Base-by-base conservation (phyloP, 2,329 filamentous ascomycete species). In the Talaromyces islandicus region DNA sequence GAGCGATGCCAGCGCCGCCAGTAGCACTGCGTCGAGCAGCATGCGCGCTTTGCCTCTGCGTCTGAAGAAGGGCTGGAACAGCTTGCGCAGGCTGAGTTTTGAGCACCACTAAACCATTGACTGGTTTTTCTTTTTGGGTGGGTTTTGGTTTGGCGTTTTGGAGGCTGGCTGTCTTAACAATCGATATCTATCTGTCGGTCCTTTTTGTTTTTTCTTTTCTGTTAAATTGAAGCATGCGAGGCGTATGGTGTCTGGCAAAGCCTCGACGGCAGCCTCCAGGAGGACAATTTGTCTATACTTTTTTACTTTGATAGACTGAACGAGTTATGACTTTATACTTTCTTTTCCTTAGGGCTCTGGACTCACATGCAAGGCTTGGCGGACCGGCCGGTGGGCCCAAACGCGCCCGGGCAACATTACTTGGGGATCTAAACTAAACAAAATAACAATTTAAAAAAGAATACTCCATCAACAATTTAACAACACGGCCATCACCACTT, bases 51-150 rank as follows among this genome's bases (percentile, higher is more conserved):
- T 56, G 19, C 30, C 56, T 7, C 29, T 38, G 3, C 32, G 56
- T 2, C 38, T 56, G 17, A 25, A 57, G 21, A 30, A 56, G 51
- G 58, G 60, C n/a, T 59, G 43, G 60, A 30, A 19, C 4, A 48
- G 51, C 52, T 12, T 62, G n/a, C 30, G 60, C 17, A 59, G 54
- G 38, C 19, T 62, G 53, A 62, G 56, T 32, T 56, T 57, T 46
- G 57, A 55, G 10, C 41, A 30, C 3, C 43, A 46, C 19, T 46
- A 46, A 21, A 41, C 17, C n/a, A n/a, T 43, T 12, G 17, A 7
- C 43, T 46, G 0, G 48, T 25, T 29, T 4, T 27, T 52, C 1
- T 3, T 21, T 43, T 7, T 19, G 4, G 17, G 12, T 2, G 2
- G 10, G 17, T 43, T 43, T 24, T 46, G 19, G 41, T 7, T 19